A percentile compares a stretch with the other conserved stretches of the same genome.
phyloP scores from a whole-genome alignment of 164 flowering plant genomes.

The Stephania yunnanensis region DNA sequence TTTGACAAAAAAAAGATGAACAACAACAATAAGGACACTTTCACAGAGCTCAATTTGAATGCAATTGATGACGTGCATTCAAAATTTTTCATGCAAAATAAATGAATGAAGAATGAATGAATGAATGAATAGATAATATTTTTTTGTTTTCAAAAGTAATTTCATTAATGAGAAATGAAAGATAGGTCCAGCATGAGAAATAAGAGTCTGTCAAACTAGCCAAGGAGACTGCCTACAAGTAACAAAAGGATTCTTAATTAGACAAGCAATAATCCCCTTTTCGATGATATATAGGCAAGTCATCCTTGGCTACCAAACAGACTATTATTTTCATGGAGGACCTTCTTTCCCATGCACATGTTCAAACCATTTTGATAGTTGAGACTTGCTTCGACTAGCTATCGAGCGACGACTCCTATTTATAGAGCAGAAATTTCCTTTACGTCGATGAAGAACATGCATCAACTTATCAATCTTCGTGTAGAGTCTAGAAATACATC shows the following conservation, averaged over 20 bases:
- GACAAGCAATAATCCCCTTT: neutral
- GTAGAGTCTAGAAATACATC: no score
- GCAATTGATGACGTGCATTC: no score
- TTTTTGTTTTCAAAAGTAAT: no score
- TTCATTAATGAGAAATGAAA: neutral
- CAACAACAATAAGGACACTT: no score
- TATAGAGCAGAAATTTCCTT: neutral
- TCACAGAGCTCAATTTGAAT: no score
- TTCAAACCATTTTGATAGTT: neutral
- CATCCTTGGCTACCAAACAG: slow-evolving; percentile 11
- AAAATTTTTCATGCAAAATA: no score
- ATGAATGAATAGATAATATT: no score
- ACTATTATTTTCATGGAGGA: neutral
- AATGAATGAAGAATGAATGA: no score
- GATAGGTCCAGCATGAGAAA: slow-evolving; percentile 9
- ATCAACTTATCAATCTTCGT: no score
- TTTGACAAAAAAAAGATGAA: no score
- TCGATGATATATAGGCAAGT: slow-evolving; percentile 10
- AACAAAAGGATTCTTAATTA: neutral
- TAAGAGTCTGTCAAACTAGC: slow-evolving; percentile 9
- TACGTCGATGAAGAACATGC: neutral
- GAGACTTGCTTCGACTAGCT: neutral
- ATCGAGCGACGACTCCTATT: neutral
- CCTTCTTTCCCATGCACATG: neutral
- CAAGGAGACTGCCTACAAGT: slow-evolving; percentile 13